Conservation (phyloP, 1,284 basidiomycete genomes). For the Apiotrichum porosum region DNA sequence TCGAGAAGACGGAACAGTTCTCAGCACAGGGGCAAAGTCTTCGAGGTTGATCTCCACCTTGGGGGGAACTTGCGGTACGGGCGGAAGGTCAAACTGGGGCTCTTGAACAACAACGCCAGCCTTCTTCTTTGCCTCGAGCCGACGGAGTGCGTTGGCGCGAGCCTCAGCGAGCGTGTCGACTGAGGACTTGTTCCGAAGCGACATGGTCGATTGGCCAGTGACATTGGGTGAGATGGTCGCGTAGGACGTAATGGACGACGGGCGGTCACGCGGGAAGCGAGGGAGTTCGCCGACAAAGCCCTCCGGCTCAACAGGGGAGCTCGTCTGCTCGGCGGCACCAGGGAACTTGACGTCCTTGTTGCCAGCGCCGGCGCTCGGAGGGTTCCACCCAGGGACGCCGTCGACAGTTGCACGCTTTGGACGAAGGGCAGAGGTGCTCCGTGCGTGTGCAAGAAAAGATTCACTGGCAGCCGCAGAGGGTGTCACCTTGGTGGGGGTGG, state of each 20-base stretch:
- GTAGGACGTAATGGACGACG: not conserved
- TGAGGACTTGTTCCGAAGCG: constrained; percentile 18
- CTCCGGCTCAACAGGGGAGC: constrained; percentile 15
- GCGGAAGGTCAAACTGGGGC: constrained; percentile 11
- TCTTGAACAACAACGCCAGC: constrained; percentile 16
- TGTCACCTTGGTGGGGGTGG: no score
- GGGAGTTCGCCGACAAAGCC: not conserved
- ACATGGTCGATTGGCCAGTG: constrained; percentile 24
- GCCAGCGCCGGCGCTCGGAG: no score
- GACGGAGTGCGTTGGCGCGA: constrained; percentile 39
- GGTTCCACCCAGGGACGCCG: no score
- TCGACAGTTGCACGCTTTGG: not conserved
- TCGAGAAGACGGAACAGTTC: no score
- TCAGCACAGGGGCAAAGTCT: not conserved
- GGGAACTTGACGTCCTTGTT: no score
- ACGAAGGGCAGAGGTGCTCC: not conserved
- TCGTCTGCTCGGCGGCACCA: constrained; percentile 17
- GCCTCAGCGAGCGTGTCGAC: constrained; percentile 42
- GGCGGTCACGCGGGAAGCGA: not conserved
- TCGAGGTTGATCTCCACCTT: not conserved
- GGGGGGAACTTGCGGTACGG: constrained; percentile 4
- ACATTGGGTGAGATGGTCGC: constrained; percentile 15
- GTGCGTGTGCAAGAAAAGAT: not conserved
- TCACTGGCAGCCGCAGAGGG: constrained; percentile 1
- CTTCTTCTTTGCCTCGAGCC: constrained; percentile 36